Evolutionary conservation across 1,284 basidiomycete species (phyloP), one percentile per base, ranked within the genome.

Genomic region (Irpex sp.): DNA sequence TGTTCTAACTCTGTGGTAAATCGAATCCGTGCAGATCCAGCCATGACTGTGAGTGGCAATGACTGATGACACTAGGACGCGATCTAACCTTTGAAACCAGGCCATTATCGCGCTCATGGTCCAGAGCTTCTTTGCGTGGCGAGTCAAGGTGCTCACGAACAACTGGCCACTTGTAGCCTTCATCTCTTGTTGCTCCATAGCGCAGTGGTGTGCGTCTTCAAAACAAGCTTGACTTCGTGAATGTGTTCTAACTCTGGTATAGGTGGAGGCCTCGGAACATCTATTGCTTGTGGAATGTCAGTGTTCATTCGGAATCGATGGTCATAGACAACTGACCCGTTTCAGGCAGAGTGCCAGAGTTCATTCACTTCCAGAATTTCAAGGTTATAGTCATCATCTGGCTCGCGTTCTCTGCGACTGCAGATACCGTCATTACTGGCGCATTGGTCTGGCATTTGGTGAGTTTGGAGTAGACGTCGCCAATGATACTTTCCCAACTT

Each of bases 101-200:
- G 72, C 74, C 1, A 64, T 79, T 48, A 75, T 77, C 16, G 78
- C 77, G 16, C 68, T 73, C 51, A 66, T 72, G 21, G 77, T 78
- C 16, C 77, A 79, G 58, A 61, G 74, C 39, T 79, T 79, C 67
- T 79, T 79, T 62, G 75, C 77, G 4, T 79, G 77, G 77, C 68
- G 78, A 62, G 75, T 78, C 52, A 72, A 72, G 47, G 68, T 77
- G 19, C 70, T 78, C 56, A 77, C 73, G 16, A 67, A 69, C 51
- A 75, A 65, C 58, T 67, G 67, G 28, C 60, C 69, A 7, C 64
- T 72, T 18, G 67, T 74, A 8, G 49, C 57, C 8, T 63, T 69
- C 39, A 70, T 73, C 53, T 56, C 64, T 5, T 60, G 69, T 48
- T 72, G 72, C 51, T 70, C 72, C 5, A 52, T 74, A 21, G 67